Conservation (phyloP, 208 protist species). For the Leishmania major region DNA sequence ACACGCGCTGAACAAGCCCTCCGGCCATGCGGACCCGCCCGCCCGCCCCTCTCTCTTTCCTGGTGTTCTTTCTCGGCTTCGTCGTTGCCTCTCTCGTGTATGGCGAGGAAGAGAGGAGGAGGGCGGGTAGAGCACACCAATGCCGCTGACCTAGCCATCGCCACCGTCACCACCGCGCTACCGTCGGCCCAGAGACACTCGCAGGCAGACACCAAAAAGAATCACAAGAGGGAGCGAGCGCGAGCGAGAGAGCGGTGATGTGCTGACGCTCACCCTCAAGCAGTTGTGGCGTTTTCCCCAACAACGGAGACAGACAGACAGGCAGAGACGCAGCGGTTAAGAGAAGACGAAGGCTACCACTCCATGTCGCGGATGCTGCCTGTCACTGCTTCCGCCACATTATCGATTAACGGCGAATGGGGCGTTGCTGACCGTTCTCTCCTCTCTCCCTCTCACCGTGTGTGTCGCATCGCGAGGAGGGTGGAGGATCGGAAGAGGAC, state of each 20-base stretch:
- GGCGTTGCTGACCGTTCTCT: no score
- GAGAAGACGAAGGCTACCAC: background rate
- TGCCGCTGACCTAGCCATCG: background rate
- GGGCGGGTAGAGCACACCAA: background rate
- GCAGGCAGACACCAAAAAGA: background rate
- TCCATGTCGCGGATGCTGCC: background rate
- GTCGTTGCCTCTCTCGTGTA: background rate
- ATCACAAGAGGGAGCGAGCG: background rate
- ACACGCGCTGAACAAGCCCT: background rate
- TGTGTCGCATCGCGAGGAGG: background rate
- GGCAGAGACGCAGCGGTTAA: background rate
- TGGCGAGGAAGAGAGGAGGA: background rate
- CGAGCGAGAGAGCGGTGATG: background rate
- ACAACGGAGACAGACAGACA: background rate
- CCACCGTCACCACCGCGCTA: background rate
- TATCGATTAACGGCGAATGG: slow-evolving; percentile 2
- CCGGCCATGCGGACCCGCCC: background rate
- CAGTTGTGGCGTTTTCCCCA: background rate
- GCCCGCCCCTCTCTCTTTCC: background rate
- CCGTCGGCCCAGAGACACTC: background rate
- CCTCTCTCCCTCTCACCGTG: background rate
- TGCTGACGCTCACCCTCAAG: background rate
- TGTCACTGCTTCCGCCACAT: background rate
- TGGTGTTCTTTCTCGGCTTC: background rate
- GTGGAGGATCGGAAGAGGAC: background rate